Conservation (phyloP, 345 rosid genomes). For the Xanthoceras sorbifolium region DNA sequence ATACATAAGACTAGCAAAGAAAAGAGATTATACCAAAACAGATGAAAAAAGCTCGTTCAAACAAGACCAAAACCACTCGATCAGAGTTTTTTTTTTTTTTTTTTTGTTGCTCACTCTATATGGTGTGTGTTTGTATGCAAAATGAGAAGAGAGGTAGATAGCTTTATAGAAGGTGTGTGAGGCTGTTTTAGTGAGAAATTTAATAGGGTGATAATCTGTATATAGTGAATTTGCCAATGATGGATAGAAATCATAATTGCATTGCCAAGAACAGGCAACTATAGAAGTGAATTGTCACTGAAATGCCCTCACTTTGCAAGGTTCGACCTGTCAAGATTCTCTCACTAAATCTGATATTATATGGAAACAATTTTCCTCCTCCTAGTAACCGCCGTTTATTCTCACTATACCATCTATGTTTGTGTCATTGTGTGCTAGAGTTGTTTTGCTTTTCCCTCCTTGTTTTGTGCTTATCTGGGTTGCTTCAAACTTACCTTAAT, state of each 20-base stretch:
- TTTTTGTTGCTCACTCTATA: not conserved
- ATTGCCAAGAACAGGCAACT: no score
- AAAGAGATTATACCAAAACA: no score
- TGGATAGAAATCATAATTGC: constrained; percentile 16
- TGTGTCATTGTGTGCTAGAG: not conserved
- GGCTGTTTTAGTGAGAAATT: not conserved
- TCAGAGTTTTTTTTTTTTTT: no score
- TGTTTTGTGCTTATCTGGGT: constrained; percentile 5
- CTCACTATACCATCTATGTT: not conserved
- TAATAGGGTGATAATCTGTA: not conserved
- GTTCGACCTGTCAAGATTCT: not conserved
- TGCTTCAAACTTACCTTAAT: no score
- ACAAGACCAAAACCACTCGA: no score
- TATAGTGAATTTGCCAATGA: constrained; percentile 18
- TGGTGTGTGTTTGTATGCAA: not conserved
- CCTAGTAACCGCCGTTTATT: no score
- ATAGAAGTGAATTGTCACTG: constrained; percentile 18
- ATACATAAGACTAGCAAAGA: no score
- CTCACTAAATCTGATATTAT: constrained; percentile 16
- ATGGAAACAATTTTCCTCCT: no score
- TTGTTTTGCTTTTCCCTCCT: not conserved
- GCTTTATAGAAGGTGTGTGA: not conserved
- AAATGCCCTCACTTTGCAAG: no score
- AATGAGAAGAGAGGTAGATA: not conserved
- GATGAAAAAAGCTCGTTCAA: no score